Evolutionary conservation across 2,329 filamentous ascomycete species (phyloP), one percentile per base, ranked within the genome.

Genomic region (Lachnellula arida): DNA sequence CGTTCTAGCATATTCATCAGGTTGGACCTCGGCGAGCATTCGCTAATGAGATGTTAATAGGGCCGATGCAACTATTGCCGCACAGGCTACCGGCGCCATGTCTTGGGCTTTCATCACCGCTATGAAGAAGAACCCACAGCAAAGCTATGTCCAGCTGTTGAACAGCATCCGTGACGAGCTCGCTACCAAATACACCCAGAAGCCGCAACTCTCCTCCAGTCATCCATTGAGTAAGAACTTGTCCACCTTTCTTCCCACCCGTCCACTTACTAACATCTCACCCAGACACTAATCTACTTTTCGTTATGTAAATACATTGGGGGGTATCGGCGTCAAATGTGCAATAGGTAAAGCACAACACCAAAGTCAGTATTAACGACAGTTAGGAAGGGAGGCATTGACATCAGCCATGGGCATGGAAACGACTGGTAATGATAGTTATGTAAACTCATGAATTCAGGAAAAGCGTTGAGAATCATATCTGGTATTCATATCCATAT

Each of bases 21-120:
- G 12, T 43, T 37, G 7, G 14, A 25, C 17, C 46, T 43, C 17
- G 9, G 9, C 34, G 25, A 25, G 7, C 32, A 19, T 48, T 9
- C 57, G 55, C 65, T 69, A 62, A 67, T 60, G 25, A 22, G 55
- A 19, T 42, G 51, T 35, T 50, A 49, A 54, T 66, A 96, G 91
- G 57, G 89, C 91, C 74, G 94, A 99, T 72, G 92, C 94, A 12
- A 89, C 85, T 28, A 97, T 97, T 63, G 84, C 67, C 43, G 60
- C 90, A 55, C 82, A 97, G 75, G 93, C 94, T 35, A 99, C 94
- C 0, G 94, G 94, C 54, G 94, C 94, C 72, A 97, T 99, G 94
- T 96, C 91, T 3, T 97, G 89, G 85, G 94, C 94, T 2, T 99
- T 99, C 72, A 94, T 99, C 72, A 85, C 81, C 1, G 87, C 92